Percentiles rank a stretch among this genome's conserved stretches.
Conservation (phyloP, 2,329 filamentous ascomycete genomes). For the Fusarium ramigenum region DNA sequence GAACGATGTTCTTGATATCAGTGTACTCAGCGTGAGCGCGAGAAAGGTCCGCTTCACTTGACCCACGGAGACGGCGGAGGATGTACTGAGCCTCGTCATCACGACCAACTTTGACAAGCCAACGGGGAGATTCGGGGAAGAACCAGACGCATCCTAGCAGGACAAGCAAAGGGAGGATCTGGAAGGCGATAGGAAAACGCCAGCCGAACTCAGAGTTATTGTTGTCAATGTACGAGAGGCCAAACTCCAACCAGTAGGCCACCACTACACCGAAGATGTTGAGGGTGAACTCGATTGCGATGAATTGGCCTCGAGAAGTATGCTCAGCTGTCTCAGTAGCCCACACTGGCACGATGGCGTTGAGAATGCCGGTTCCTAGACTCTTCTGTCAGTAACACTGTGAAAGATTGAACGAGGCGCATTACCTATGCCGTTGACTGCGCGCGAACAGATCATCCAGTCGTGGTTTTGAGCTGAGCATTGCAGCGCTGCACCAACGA, state of each 20-base stretch:
- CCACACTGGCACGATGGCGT: constrained; percentile 76
- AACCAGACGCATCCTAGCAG: constrained; percentile 68
- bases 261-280: constrained; percentile 49
- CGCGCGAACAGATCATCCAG: constrained; percentile 46
- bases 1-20: constrained; percentile 69
- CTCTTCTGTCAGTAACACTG: rapidly evolving
- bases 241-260: constrained; percentile 69
- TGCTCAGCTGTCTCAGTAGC: constrained; percentile 75
- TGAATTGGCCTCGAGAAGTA: constrained; percentile 72
- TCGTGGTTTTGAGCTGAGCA: constrained; percentile 26
- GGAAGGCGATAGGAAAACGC: constrained; percentile 76
- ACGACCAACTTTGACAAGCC: constrained; percentile 72
- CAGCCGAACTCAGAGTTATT: constrained; percentile 68
- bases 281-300: constrained; percentile 69
- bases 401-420: rapidly evolving
- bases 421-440: constrained; percentile 45
- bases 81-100: constrained; percentile 75
- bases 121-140: constrained; percentile 75
- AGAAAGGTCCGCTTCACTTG: constrained; percentile 59
- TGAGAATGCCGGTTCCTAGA: constrained; percentile 72
- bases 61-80: constrained; percentile 70
- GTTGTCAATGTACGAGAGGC: constrained; percentile 67
- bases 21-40: constrained; percentile 71
- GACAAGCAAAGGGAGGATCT: constrained; percentile 70
- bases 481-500: constrained; percentile 23